A percentile compares a stretch with the other conserved stretches of the same genome.
These are phyloP conservation scores for Elasticomyces elasticus DNA, from an alignment of 495 filamentous ascomycete species.

Conservation along the genomic window DNA sequence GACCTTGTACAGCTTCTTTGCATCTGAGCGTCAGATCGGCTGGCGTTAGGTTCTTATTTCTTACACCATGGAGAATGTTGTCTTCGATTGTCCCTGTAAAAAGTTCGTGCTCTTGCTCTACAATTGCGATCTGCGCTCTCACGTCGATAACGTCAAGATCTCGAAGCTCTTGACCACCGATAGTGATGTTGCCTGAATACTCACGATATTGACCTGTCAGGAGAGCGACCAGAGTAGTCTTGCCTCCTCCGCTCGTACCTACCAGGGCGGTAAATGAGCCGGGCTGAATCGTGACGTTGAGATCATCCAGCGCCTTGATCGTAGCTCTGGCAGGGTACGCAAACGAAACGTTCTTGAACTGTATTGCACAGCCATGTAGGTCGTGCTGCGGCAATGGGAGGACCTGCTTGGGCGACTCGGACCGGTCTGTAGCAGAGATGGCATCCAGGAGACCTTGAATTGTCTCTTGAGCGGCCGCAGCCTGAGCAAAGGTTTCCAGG, in stretches of 20 bases:
- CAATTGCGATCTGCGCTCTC: slow-evolving; percentile 82
- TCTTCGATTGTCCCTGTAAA: slow-evolving; percentile 92
- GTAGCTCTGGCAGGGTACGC: slow-evolving; percentile 24
- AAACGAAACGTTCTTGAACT: slow-evolving; percentile 23
- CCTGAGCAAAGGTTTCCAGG: slow-evolving; percentile 40
- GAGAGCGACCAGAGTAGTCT: slow-evolving; percentile 84
- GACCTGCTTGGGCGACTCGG: background rate
- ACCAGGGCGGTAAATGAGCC: slow-evolving; percentile 24
- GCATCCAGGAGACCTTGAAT: slow-evolving; percentile 43
- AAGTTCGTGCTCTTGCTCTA: slow-evolving; percentile 87
- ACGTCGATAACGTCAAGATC: slow-evolving; percentile 83
- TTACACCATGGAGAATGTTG: slow-evolving; percentile 75
- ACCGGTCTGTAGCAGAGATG: background rate
- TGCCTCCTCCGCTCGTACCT: slow-evolving; percentile 77
- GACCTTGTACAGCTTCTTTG: slow-evolving; percentile 72
- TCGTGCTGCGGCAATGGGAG: too few relatives aligned
- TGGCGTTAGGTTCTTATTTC: slow-evolving; percentile 2
- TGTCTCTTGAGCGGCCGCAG: slow-evolving; percentile 36
- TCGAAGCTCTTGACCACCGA: slow-evolving; percentile 73
- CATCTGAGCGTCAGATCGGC: slow-evolving; percentile 61
- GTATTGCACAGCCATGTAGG: slow-evolving; percentile 2
- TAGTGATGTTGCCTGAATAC: slow-evolving; percentile 64
- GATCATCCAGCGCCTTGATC: slow-evolving; percentile 12
- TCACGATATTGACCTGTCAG: slow-evolving; percentile 81
- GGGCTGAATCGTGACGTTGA: slow-evolving; percentile 13